phyloP scores from a whole-genome alignment of 805 yeast genomes.

The Hanseniaspora vineae region DNA sequence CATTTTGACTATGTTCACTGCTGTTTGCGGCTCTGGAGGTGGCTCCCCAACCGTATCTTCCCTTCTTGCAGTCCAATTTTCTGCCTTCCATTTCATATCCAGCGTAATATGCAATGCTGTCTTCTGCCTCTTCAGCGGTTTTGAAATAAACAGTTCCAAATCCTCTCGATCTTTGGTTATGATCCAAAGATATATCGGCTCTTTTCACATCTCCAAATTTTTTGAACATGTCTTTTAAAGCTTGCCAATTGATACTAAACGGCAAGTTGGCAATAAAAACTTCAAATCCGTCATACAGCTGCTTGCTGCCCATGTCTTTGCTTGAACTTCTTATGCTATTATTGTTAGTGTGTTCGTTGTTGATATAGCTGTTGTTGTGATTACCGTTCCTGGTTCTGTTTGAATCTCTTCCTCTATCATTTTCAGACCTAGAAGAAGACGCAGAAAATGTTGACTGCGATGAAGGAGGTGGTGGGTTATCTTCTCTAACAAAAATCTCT shows the following conservation, averaged over 20 bases:
- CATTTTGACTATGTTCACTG: neutral
- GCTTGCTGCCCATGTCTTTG: conserved; percentile 4
- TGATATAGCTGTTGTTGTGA: neutral
- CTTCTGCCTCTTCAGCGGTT: conserved; percentile 51
- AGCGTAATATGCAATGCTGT: conserved; percentile 57
- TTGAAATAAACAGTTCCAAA: conserved; percentile 70
- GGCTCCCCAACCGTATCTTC: conserved; percentile 26
- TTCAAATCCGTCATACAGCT: conserved; percentile 27
- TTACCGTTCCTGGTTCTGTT: conserved; percentile 2
- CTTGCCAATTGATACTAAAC: conserved; percentile 70
- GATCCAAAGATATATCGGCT: conserved; percentile 62
- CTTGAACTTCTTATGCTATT: conserved; percentile 8
- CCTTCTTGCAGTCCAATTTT: conserved; percentile 66
- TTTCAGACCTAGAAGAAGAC: conserved; percentile 12
- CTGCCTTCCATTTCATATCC: conserved; percentile 70
- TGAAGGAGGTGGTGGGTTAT: conserved; percentile 61
- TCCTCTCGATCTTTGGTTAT: conserved; percentile 70
- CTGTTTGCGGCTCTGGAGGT: neutral
- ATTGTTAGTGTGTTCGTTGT: conserved; percentile 2
- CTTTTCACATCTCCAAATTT: conserved; percentile 65
- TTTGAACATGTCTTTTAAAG: conserved; percentile 72
- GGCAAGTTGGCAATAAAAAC: conserved; percentile 77
- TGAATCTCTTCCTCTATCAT: conserved; percentile 9
- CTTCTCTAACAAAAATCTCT: conserved; percentile 79
- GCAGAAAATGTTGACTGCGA: conserved; percentile 12